Evolutionary conservation across 1,284 basidiomycete genomes (phyloP).

Genomic region (Macrocystidia cucumis): DNA sequence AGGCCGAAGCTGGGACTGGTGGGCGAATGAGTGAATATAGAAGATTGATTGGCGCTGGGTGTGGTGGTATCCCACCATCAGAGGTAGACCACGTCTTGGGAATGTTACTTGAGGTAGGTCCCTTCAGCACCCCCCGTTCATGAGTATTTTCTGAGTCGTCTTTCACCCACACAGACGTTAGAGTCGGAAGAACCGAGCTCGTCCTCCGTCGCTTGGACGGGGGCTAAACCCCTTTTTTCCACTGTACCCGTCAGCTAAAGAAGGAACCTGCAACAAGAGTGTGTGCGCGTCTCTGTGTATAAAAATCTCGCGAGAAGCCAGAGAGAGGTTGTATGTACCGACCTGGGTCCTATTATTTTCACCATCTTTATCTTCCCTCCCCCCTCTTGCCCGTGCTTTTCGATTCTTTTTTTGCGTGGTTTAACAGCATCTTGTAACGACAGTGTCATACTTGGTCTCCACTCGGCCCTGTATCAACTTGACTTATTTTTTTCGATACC

Average conservation of each 20-base stretch:
- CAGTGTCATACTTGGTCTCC: too few relatives aligned
- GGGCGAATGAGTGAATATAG: slow-evolving; percentile 86
- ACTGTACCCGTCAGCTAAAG: slow-evolving; percentile 4
- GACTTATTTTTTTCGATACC: too few relatives aligned
- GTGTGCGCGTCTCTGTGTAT: background rate
- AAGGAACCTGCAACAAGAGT: background rate
- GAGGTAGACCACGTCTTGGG: slow-evolving; percentile 83
- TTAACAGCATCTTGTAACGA: too few relatives aligned
- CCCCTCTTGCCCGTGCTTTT: too few relatives aligned
- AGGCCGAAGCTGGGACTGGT: slow-evolving; percentile 84
- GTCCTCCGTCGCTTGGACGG: slow-evolving; percentile 38
- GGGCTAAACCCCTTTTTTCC: slow-evolving; percentile 23
- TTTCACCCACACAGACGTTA: slow-evolving; percentile 40
- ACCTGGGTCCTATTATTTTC: background rate
- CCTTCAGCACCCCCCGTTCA: slow-evolving; percentile 3
- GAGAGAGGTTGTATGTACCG: background rate
- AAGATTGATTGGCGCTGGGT: slow-evolving; percentile 79
- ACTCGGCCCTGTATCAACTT: too few relatives aligned
- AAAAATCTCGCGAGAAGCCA: background rate
- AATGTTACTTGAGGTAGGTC: slow-evolving; percentile 74
- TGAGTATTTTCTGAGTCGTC: slow-evolving; percentile 4
- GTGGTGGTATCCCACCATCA: slow-evolving; percentile 77
- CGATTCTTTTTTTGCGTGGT: too few relatives aligned
- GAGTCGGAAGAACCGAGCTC: slow-evolving; percentile 68
- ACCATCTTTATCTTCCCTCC: too few relatives aligned